These are phyloP conservation scores for Butyriboletus loyo DNA, from an alignment of 768 basidiomycete genomes.

Conservation along the genomic window DNA sequence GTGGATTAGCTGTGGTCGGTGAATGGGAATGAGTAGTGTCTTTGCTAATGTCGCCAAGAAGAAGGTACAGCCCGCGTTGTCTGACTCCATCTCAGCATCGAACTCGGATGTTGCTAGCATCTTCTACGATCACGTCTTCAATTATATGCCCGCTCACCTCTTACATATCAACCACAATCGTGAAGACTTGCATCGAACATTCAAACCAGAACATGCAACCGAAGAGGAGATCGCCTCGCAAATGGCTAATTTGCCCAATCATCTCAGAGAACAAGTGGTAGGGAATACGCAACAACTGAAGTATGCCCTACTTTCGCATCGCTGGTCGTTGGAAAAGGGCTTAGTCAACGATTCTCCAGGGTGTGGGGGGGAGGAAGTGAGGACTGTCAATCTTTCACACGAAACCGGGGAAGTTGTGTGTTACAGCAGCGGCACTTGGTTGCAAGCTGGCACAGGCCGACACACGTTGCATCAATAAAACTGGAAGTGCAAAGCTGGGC, in stretches of 20 bases:
- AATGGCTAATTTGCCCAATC: not conserved
- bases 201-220: slow-evolving; percentile 6
- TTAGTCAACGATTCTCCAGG: slow-evolving; percentile 1
- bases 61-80: too few species aligned
- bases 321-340: slow-evolving; percentile 6
- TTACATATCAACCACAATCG: not conserved
- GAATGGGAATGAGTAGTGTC: not conserved
- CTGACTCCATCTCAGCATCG: too few species aligned
- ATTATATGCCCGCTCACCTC: too few species aligned
- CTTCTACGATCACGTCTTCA: too few species aligned
- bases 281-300: slow-evolving; percentile 1
- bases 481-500: slow-evolving; percentile 29
- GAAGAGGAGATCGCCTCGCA: slow-evolving; percentile 3
- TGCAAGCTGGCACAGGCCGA: slow-evolving; percentile 25
- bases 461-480: slow-evolving; percentile 27
- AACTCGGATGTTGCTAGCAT: too few species aligned
- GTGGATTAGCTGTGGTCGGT: not conserved
- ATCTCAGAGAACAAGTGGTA: slow-evolving; percentile 4
- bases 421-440: slow-evolving; percentile 8
- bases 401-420: slow-evolving; percentile 18
- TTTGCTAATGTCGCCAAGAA: too few species aligned
- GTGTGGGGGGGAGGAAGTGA: too few species aligned
- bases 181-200: slow-evolving; percentile 13
- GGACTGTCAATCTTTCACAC: too few species aligned
- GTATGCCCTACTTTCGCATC: slow-evolving; percentile 18